phyloP scores from a whole-genome alignment of 1,284 basidiomycete genomes.

The Puccinia horiana region DNA sequence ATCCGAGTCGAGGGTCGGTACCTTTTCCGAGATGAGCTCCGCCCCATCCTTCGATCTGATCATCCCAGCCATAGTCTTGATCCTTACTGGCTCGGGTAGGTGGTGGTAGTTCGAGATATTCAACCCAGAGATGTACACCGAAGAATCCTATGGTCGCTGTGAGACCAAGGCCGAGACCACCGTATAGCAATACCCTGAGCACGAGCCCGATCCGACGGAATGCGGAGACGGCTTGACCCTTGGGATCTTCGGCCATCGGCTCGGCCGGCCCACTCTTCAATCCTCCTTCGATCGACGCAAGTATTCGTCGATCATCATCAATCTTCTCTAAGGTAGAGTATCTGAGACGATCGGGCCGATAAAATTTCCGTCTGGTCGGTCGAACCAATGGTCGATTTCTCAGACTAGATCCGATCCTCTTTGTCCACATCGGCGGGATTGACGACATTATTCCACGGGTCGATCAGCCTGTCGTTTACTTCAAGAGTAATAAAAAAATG shows the following conservation, averaged over 20 bases:
- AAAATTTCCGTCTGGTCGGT: neutral
- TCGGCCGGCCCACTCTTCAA: constrained; percentile 9
- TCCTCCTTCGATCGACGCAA: constrained; percentile 39
- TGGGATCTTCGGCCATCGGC: constrained; percentile 24
- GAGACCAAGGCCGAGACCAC: constrained; percentile 51
- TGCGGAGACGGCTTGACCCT: constrained; percentile 34
- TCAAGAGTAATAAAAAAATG: too few relatives aligned
- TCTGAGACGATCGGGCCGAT: neutral
- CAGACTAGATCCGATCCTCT: neutral
- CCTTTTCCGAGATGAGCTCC: constrained; percentile 53
- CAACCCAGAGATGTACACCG: constrained; percentile 54
- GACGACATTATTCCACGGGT: too few relatives aligned
- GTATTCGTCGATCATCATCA: neutral
- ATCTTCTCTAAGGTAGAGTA: neutral
- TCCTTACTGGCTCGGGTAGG: neutral
- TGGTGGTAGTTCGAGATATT: constrained; percentile 50
- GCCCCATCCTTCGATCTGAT: constrained; percentile 53
- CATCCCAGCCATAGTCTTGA: constrained; percentile 51
- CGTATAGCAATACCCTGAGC: constrained; percentile 2
- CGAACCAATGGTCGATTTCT: neutral
- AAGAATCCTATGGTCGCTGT: constrained; percentile 48
- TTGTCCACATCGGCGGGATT: neutral
- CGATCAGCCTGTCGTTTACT: too few relatives aligned
- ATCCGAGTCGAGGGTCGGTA: constrained; percentile 54
- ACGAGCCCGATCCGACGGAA: constrained; percentile 30